A percentile compares a stretch with the other conserved stretches of the same genome.
phyloP scores from a whole-genome alignment of 768 basidiomycete genomes.

The Tricholoma terreum region DNA sequence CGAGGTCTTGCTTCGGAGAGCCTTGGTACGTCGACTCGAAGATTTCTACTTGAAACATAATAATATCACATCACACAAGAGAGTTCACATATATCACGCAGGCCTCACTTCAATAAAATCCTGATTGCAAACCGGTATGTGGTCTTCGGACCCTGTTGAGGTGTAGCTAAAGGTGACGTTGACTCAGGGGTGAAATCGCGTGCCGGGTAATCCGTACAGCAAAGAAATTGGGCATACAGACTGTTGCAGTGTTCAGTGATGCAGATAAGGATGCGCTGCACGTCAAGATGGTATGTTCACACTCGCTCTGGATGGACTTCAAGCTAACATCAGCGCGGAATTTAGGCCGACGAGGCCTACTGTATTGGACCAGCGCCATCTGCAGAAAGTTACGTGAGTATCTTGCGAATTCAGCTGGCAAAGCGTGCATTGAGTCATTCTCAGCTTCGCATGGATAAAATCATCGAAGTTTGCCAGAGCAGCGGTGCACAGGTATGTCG shows the following conservation, averaged over 20 bases:
- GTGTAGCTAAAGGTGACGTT: background rate
- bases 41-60: background rate
- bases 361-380: conserved; percentile 92
- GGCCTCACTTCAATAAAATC: conserved; percentile 83
- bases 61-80: conserved; percentile 5
- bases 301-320: background rate
- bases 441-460: conserved; percentile 84
- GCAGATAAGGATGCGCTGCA: conserved; percentile 81
- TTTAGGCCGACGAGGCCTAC: conserved; percentile 81
- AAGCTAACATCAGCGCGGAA: background rate
- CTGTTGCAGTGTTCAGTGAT: conserved; percentile 90
- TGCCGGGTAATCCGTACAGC: conserved; percentile 93
- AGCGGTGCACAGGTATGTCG: conserved; percentile 79
- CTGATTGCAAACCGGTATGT: conserved; percentile 83
- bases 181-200: conserved; percentile 84
- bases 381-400: conserved; percentile 81
- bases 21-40: conserved; percentile 21
- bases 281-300: conserved; percentile 61
- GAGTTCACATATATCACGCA: conserved; percentile 13
- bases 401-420: background rate
- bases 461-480: conserved; percentile 75
- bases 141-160: background rate
- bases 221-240: conserved; percentile 82
- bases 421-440: background rate
- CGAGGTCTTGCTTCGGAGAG: conserved; percentile 28